phyloP scores from a whole-genome alignment of 129 eudicot species.

The Saussurea involucrata region DNA sequence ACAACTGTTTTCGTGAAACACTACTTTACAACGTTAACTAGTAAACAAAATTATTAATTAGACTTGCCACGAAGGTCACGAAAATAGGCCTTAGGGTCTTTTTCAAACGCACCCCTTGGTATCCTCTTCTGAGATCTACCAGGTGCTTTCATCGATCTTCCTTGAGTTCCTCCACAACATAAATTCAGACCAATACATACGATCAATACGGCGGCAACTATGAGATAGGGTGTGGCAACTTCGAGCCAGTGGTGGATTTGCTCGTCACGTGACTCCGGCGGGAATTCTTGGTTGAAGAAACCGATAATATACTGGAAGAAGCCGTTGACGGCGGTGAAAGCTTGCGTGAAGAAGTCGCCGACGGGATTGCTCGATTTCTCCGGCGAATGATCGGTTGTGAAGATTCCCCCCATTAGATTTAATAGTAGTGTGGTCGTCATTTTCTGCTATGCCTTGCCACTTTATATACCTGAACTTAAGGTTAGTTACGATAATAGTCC shows the following conservation, averaged over 20 bases:
- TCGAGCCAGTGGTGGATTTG: constrained; percentile 22
- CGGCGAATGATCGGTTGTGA: constrained; percentile 1
- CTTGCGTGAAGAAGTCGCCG: constrained; percentile 18
- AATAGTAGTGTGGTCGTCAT: constrained; percentile 18
- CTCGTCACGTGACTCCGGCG: too few species aligned
- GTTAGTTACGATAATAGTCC: not conserved
- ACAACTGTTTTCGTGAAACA: too few species aligned
- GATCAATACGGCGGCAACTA: constrained; percentile 24
- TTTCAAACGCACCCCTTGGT: constrained; percentile 20
- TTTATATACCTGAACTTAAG: not conserved
- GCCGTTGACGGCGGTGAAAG: not conserved
- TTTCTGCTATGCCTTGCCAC: not conserved
- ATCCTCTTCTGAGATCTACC: constrained; percentile 16
- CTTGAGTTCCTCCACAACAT: not conserved
- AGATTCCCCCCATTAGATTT: constrained; percentile 14
- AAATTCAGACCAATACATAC: constrained; percentile 5
- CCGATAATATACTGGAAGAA: constrained; percentile 6
- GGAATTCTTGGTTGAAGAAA: not conserved
- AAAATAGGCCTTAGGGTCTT: constrained; percentile 21
- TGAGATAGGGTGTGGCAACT: constrained; percentile 35
- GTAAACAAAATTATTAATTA: not conserved
- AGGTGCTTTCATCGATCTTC: constrained; percentile 32
- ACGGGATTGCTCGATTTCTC: not conserved
- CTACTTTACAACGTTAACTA: too few species aligned
- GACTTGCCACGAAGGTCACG: constrained; percentile 20